Conservation (phyloP, 1,284 basidiomycete species). For the Cryptococcus jaspeensis region DNA sequence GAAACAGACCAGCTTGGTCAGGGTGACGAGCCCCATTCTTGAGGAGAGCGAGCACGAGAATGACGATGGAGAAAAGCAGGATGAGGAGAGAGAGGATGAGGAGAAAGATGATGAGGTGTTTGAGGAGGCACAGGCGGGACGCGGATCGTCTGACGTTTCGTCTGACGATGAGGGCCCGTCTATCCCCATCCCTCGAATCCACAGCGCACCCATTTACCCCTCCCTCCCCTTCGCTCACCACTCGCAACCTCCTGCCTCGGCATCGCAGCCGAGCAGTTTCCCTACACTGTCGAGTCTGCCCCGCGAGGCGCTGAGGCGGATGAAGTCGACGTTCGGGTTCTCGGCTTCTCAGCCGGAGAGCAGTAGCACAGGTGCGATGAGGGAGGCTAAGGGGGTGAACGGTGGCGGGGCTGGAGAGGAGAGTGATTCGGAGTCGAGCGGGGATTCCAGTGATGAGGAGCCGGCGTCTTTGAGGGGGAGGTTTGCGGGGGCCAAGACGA, state of each 20-base stretch:
- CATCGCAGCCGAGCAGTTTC: conserved; percentile 12
- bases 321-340: conserved; percentile 6
- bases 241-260: neutral
- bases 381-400: neutral
- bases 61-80: neutral
- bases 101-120: neutral
- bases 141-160: neutral
- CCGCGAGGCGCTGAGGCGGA: conserved; percentile 11
- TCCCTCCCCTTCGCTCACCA: neutral
- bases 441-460: conserved; percentile 20
- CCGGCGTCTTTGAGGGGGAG: conserved; percentile 12
- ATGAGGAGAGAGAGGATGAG: neutral
- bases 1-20: conserved; percentile 2
- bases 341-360: conserved; percentile 6
- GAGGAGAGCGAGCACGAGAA: conserved; percentile 10
- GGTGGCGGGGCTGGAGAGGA: conserved; percentile 4
- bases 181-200: neutral
- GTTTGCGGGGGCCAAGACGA: conserved; percentile 13
- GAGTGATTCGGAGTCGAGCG: conserved; percentile 4
- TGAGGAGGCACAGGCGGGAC: neutral
- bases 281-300: conserved; percentile 15
- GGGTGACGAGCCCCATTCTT: conserved; percentile 13
- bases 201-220: neutral
- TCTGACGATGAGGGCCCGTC: neutral
- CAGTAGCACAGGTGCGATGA: neutral